Evolutionary conservation across 2,329 filamentous ascomycete genomes (phyloP), one percentile per base, ranked within the genome.

Genomic region (Arthrocladium fulminans): DNA sequence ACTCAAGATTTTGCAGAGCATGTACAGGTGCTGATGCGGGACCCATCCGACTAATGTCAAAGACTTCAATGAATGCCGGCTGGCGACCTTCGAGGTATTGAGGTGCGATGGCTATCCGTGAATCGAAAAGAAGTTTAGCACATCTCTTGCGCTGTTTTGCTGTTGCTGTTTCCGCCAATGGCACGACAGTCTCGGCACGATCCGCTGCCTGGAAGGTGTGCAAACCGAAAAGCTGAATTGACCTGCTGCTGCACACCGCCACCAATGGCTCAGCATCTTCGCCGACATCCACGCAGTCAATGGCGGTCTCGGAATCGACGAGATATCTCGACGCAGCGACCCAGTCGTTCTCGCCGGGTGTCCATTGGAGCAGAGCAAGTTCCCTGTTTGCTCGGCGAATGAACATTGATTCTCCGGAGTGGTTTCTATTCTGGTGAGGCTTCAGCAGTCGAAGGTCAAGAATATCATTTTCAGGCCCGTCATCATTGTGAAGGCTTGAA

Each of bases 341-440:
- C 60, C 66, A 52, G 65, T 62, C 35, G 55, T 71, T 52, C 61
- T 66, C 51, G 19, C 66, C 65, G 61, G 37, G 59, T 62, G 37
- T 81, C 62, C 40, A 51, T 27, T 54, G 41, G 17, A 59, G 34
- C 29, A 47, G 46, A 19, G 50, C 25, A 22, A 58, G 39, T 41
- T 75, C 69, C 9, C 77, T 76, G 55, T 74, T 75, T 17, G 77
- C 73, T 38, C 77, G 76, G 4, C 77, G 76, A 40, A 76, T 69
- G 3, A 81, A 68, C 23, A 81, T 57, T 40, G 72, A 63, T 52
- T 78, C 69, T 6, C 57, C 61, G 15, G 65, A 63, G 3, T 57
- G 50, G 2, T 59, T 56, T 34, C 61, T 61, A 41, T 57, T 53
- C 47, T 72, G 67, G 20, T 66, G 60, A 4, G 70, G 64, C 23